phyloP scores from a whole-genome alignment of 2,329 filamentous ascomycete genomes.

The Fusarium robinianum region DNA sequence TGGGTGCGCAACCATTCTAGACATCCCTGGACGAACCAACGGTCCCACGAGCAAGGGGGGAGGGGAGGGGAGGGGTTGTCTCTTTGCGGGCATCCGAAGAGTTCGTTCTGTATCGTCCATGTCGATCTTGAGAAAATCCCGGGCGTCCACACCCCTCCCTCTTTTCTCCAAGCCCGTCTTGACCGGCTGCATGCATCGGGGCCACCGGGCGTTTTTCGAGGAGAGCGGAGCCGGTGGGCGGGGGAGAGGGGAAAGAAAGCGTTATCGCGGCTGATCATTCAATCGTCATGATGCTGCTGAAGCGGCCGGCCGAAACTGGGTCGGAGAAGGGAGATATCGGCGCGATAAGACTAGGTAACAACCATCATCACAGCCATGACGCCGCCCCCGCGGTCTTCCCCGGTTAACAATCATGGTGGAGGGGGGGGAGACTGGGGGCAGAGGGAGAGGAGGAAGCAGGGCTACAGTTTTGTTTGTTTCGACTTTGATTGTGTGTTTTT shows the following conservation, averaged over 20 bases:
- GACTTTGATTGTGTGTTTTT: not conserved
- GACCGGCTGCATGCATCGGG: conserved; percentile 38
- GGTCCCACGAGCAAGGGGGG: conserved; percentile 9
- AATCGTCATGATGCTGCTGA: conserved; percentile 31
- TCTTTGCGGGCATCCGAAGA: conserved; percentile 9
- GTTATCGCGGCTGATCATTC: conserved; percentile 31
- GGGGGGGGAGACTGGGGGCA: no score
- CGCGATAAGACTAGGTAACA: conserved; percentile 21
- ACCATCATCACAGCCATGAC: no score
- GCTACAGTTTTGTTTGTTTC: no score
- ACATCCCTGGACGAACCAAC: conserved; percentile 11
- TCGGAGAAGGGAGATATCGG: conserved; percentile 14
- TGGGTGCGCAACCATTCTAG: not conserved
- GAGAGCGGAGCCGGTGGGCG: not conserved
- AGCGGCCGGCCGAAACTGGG: conserved; percentile 7
- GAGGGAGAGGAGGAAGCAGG: no score
- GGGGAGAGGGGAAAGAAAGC: conserved; percentile 10
- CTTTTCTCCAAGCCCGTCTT: conserved; percentile 19
- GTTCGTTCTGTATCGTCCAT: conserved; percentile 32
- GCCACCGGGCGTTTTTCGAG: no score
- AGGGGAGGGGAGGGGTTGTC: conserved; percentile 13
- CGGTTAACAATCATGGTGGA: no score
- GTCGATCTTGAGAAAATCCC: conserved; percentile 17
- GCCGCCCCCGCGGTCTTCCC: no score
- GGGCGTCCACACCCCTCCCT: no score